Evolutionary conservation across 2,329 filamentous ascomycete species (phyloP), one percentile per base, ranked within the genome.

Genomic region (Pseudocercospora cruenta): DNA sequence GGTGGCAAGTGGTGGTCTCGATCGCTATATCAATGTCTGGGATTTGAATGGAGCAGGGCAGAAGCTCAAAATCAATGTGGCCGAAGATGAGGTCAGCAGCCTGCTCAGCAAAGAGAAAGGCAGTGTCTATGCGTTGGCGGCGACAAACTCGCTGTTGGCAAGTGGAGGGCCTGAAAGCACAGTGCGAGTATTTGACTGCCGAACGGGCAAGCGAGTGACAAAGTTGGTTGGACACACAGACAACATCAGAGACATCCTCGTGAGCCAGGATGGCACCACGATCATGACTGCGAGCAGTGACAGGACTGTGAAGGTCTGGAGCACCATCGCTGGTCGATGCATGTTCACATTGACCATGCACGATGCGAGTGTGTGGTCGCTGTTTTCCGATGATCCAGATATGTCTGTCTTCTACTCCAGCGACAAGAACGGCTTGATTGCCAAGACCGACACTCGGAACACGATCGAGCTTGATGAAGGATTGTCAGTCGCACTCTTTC

Each of bases 271-370:
- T 66, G 94, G 93, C 45, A 93, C 97, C 76, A 96, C 89, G 47
- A 92, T 99, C 72, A 87, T 99, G 84, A 97, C 94, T 0, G 94
- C 93, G 14, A 97, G 94, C 72, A 94, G 94, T 1, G 95, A 99
- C 78, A 93, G 96, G 80, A 98, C 95, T 0, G 90, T 99, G 82
- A 99, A 99, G 82, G 88, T 98, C 65, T 99, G 95, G 95, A 97
- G 94, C 71, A 90, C 98, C 72, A 95, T 92, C 10, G 94, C 93
- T 22, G 95, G 95, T 63, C 87, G 95, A 72, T 99, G 95, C 84
- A 94, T 98, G 90, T 93, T 97, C 80, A 99, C 95, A 0, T 86
- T 99, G 73, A 97, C 94, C 62, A 99, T 99, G 95, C 95, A 99
- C 81, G 96, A 96, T 76, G 93, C 97, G 76, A 97, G 94, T 77